Conservation (phyloP, 768 basidiomycete genomes). For the Leccinum barrowsii region DNA sequence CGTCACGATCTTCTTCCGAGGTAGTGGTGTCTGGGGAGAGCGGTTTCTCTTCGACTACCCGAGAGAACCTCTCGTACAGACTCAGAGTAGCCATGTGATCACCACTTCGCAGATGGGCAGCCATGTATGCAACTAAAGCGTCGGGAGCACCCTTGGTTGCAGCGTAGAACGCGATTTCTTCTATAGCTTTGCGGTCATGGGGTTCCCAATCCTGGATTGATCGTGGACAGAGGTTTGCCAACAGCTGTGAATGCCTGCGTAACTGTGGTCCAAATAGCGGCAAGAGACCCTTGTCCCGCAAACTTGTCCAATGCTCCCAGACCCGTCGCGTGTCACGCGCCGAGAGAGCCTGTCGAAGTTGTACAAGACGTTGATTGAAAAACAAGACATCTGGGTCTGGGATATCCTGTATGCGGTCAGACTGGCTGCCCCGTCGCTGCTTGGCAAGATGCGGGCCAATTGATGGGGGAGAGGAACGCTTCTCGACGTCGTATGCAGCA, state of each 20-base stretch:
- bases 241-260: slow-evolving; percentile 35
- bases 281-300: slow-evolving; percentile 43
- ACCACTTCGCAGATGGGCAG: slow-evolving; percentile 38
- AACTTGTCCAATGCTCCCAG: slow-evolving; percentile 38
- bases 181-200: slow-evolving; percentile 29
- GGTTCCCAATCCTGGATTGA: slow-evolving; percentile 24
- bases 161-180: slow-evolving; percentile 48
- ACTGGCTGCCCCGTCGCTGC: slow-evolving; percentile 6
- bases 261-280: slow-evolving; percentile 46
- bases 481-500: slow-evolving; percentile 3
- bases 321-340: slow-evolving; percentile 31
- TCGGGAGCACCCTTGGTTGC: slow-evolving; percentile 43
- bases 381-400: slow-evolving; percentile 32
- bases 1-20: slow-evolving; percentile 16
- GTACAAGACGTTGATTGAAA: slow-evolving; percentile 35
- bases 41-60: slow-evolving; percentile 17
- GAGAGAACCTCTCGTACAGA: slow-evolving; percentile 42
- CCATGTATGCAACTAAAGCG: slow-evolving; percentile 50
- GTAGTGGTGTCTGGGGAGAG: slow-evolving; percentile 12
- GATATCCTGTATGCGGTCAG: slow-evolving; percentile 9
- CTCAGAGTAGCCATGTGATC: slow-evolving; percentile 42
- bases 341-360: slow-evolving; percentile 38
- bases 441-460: slow-evolving; percentile 1
- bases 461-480: background rate
- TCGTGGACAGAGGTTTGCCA: slow-evolving; percentile 30